These are phyloP conservation scores for Hansenula lynferdii DNA, from an alignment of 1,139 yeast genomes.

Conservation along the genomic window DNA sequence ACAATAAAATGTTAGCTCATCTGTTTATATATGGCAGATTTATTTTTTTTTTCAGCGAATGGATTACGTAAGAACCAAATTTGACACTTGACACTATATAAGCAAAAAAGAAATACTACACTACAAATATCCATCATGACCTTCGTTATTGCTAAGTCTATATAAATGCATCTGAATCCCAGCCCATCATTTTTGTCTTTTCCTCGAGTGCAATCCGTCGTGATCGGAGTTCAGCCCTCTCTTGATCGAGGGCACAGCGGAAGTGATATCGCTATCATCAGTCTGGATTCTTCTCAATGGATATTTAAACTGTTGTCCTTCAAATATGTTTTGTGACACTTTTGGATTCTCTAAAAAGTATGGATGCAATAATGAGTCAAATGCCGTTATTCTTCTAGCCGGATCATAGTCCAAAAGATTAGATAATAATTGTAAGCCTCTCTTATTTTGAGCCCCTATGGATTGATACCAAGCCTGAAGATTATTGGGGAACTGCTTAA, in stretches of 20 bases:
- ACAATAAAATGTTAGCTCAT: too few species aligned
- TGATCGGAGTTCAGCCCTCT: conserved; percentile 12
- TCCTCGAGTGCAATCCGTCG: conserved; percentile 17
- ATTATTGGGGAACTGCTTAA: conserved; percentile 63
- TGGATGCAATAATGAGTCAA: conserved; percentile 66
- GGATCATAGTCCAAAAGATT: conserved; percentile 82
- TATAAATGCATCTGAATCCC: too few species aligned
- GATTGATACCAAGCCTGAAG: conserved; percentile 81
- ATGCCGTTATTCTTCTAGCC: conserved; percentile 68
- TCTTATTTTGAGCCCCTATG: conserved; percentile 67
- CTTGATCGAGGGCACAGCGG: conserved; percentile 8
- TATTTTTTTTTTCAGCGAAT: too few species aligned
- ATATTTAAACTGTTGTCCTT: conserved; percentile 55
- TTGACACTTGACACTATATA: too few species aligned
- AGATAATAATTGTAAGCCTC: conserved; percentile 61
- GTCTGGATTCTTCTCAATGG: conserved; percentile 73
- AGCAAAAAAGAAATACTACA: too few species aligned
- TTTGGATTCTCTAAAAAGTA: conserved; percentile 69
- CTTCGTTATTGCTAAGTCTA: too few species aligned
- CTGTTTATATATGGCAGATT: too few species aligned
- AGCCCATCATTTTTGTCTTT: conserved; percentile 13
- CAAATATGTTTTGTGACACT: conserved; percentile 68
- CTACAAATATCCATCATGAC: too few species aligned
- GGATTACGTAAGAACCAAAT: too few species aligned
- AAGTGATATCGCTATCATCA: conserved; percentile 64